Evolutionary conservation across 306 rosid genomes (phyloP).

Genomic region (Oxytropis ochrocephala): DNA sequence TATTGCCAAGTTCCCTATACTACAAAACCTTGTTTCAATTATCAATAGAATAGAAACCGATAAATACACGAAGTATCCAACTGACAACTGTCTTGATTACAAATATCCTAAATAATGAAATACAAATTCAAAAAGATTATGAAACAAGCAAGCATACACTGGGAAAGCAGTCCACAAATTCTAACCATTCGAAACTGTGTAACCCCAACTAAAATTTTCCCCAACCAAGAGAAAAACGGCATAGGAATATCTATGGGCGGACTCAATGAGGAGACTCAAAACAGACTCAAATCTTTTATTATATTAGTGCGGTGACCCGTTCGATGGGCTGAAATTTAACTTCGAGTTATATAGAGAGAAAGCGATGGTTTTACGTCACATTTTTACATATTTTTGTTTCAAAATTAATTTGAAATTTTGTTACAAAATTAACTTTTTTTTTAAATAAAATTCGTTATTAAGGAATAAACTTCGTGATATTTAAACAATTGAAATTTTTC

Average conservation of each 20-base stretch:
- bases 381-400: no score
- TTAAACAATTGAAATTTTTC: no score
- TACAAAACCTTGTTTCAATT: slow-evolving; percentile 18
- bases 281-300: slow-evolving; percentile 44
- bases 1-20: background rate
- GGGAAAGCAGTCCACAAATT: slow-evolving; percentile 28
- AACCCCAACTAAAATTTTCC: slow-evolving; percentile 21
- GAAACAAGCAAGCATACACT: slow-evolving; percentile 30
- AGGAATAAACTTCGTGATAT: no score
- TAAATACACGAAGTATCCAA: slow-evolving; percentile 27
- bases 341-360: no score
- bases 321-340: no score
- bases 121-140: slow-evolving; percentile 27
- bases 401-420: no score
- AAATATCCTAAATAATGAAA: slow-evolving; percentile 25
- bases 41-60: slow-evolving; percentile 23
- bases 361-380: no score
- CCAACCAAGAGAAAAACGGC: slow-evolving; percentile 23
- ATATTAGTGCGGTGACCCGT: no score
- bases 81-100: slow-evolving; percentile 20
- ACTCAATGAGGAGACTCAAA: slow-evolving; percentile 45
- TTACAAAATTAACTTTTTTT: no score
- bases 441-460: no score
- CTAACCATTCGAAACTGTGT: slow-evolving; percentile 33
- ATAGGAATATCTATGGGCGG: slow-evolving; percentile 38